Percentiles rank a stretch among this genome's conserved stretches.
Evolutionary conservation across 129 eudicot genomes (phyloP).

Genomic region (Mikania micrantha): DNA sequence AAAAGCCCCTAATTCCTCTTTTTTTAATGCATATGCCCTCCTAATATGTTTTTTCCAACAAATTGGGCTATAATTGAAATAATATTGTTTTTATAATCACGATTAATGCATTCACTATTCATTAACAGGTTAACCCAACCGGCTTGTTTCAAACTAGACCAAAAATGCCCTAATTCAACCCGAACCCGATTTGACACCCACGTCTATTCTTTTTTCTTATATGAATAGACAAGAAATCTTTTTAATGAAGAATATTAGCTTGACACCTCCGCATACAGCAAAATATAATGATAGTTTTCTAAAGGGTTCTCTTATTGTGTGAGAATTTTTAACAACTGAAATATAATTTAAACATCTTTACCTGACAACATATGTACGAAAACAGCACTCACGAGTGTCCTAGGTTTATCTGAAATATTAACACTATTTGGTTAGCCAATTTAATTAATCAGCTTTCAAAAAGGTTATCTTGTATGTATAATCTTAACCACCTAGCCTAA

Average conservation of each 20-base stretch:
- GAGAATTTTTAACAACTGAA: not conserved
- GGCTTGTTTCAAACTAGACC: not conserved
- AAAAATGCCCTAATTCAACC: not conserved
- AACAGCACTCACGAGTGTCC: slow-evolving; percentile 66
- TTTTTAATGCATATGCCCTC: not conserved
- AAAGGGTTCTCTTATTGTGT: not conserved
- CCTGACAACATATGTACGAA: slow-evolving; percentile 76
- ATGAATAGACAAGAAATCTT: too few species aligned
- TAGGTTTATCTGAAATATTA: slow-evolving; percentile 55
- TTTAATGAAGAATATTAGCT: too few species aligned
- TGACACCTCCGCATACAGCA: not conserved
- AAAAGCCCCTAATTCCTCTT: not conserved
- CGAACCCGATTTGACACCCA: not conserved
- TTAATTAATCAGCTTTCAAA: too few species aligned
- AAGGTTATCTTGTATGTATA: too few species aligned
- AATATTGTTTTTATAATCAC: not conserved
- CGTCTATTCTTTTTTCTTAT: too few species aligned
- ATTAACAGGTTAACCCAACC: not conserved
- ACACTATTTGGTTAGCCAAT: slow-evolving; percentile 12
- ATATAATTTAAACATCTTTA: not conserved
- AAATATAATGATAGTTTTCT: not conserved
- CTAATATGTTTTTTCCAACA: not conserved
- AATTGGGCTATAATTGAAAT: not conserved
- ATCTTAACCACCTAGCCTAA: not conserved
- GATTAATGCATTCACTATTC: not conserved